Percentiles rank a stretch among this genome's conserved stretches.
Evolutionary conservation across 225 moss, liverwort and hornwort species (phyloP).

Genomic region (Pleurozium schreberi): DNA sequence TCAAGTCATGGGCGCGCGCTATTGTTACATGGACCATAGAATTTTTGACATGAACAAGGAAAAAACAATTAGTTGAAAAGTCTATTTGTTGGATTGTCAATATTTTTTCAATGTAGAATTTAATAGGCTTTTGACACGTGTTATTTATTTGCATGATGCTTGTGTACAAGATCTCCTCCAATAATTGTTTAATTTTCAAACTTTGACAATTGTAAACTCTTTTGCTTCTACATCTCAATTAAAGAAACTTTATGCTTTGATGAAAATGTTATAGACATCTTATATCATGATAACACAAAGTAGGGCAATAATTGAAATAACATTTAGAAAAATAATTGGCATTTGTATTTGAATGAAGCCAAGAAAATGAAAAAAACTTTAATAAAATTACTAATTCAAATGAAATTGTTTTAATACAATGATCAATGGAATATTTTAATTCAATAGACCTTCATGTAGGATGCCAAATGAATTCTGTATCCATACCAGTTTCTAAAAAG

Average conservation of each 20-base stretch:
- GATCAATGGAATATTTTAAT: background rate
- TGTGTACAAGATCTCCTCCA: background rate
- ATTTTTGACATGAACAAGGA: background rate
- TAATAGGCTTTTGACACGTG: background rate
- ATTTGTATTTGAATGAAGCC: background rate
- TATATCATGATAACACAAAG: background rate
- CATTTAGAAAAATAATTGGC: background rate
- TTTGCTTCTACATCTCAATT: background rate
- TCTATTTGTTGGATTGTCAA: background rate
- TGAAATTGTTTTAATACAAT: background rate
- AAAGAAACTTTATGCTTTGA: background rate
- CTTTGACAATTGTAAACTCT: background rate
- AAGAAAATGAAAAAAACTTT: background rate
- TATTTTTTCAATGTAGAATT: background rate
- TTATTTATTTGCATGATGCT: background rate
- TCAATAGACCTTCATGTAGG: background rate
- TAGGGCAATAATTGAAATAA: background rate
- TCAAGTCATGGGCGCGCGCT: rapidly evolving
- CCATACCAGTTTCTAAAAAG: background rate
- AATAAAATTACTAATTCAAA: background rate
- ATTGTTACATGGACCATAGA: background rate
- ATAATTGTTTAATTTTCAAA: background rate
- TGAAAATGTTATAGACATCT: background rate
- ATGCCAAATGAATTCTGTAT: background rate
- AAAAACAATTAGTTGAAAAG: background rate